Evolutionary conservation across 306 rosid genomes (phyloP).

Genomic region (Cicer judaicum): DNA sequence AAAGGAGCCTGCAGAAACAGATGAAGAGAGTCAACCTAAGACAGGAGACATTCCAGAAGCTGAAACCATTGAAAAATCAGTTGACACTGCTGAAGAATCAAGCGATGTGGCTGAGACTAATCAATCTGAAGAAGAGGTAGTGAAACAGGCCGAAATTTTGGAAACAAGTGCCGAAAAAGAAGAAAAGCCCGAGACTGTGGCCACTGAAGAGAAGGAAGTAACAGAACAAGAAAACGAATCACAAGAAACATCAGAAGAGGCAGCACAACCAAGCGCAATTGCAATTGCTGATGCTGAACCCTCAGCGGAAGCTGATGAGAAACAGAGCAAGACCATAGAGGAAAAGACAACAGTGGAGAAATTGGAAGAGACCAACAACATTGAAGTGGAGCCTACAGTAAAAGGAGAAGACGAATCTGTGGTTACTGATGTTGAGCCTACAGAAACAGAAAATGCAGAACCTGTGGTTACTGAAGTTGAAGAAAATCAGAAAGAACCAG

Average conservation of each 20-base stretch:
- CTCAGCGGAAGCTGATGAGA: conserved; percentile 40
- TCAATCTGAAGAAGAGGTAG: conserved; percentile 37
- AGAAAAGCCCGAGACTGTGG: conserved; percentile 25
- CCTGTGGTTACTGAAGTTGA: conserved; percentile 46
- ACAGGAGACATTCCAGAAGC: conserved; percentile 43
- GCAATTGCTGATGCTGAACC: conserved; percentile 40
- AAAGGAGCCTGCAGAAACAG: conserved; percentile 38
- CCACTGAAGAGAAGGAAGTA: conserved; percentile 19
- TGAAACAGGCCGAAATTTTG: conserved; percentile 37
- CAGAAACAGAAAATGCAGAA: conserved; percentile 36
- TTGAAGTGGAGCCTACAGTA: conserved; percentile 19
- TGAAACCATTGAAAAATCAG: conserved; percentile 38
- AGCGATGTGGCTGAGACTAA: not conserved
- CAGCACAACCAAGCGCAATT: conserved; percentile 37
- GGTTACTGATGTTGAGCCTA: conserved; percentile 27
- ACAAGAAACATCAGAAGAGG: conserved; percentile 11
- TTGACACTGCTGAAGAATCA: conserved; percentile 36
- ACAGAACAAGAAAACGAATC: conserved; percentile 41
- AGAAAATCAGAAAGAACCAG: conserved; percentile 48
- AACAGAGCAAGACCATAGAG: conserved; percentile 16
- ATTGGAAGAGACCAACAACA: conserved; percentile 32
- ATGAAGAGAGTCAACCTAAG: conserved; percentile 48
- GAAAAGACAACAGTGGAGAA: conserved; percentile 28
- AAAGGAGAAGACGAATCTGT: not conserved
- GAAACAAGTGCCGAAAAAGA: conserved; percentile 32